These are phyloP conservation scores for Hygrocybe coccinea DNA, from an alignment of 768 basidiomycete species.

Conservation along the genomic window DNA sequence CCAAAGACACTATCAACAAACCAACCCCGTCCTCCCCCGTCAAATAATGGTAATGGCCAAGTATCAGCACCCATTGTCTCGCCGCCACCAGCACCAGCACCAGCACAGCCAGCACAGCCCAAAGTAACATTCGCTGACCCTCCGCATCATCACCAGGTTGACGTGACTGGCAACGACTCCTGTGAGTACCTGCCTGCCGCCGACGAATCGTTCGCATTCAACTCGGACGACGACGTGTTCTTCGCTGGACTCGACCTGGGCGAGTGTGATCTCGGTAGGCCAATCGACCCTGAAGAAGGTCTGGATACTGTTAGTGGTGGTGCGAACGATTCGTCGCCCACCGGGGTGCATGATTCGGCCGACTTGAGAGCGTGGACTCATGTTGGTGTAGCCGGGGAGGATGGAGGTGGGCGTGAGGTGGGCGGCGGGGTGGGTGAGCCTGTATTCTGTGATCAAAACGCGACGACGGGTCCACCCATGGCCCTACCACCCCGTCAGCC, in stretches of 20 bases:
- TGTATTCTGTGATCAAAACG: no score
- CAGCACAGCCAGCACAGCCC: no score
- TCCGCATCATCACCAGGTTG: no score
- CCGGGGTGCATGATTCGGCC: background rate
- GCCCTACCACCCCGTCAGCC: no score
- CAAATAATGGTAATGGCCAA: slow-evolving; percentile 8
- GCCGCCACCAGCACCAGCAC: background rate
- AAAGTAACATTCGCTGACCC: no score
- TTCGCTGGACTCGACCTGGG: slow-evolving; percentile 53
- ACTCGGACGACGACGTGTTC: slow-evolving; percentile 65
- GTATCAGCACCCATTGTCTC: background rate
- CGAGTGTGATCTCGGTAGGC: slow-evolving; percentile 42
- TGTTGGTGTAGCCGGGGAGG: no score
- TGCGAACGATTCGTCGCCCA: slow-evolving; percentile 10
- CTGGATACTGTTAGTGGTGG: background rate
- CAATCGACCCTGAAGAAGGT: slow-evolving; percentile 28
- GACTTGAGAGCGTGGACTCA: background rate
- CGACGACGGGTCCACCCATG: no score
- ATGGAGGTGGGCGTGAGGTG: no score
- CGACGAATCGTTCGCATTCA: slow-evolving; percentile 46
- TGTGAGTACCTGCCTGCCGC: slow-evolving; percentile 12
- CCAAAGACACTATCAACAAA: background rate
- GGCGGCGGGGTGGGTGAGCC: no score
- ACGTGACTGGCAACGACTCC: background rate
- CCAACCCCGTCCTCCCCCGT: slow-evolving; percentile 11